Evolutionary conservation across 164 flowering plant genomes (phyloP).

Genomic region (Berberis vulgaris): DNA sequence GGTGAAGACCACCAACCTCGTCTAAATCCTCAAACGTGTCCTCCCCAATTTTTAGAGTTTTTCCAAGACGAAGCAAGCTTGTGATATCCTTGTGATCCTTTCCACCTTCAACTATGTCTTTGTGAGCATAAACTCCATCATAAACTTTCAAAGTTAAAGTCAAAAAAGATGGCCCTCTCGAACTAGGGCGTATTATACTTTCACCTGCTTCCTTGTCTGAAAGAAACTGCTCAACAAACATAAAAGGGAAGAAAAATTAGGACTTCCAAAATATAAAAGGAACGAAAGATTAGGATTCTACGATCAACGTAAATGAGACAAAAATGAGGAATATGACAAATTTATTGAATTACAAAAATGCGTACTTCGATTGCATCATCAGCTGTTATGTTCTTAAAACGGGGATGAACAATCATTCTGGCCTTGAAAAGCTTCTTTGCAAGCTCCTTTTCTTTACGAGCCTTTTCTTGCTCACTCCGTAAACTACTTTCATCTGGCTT

Average conservation of each 20-base stretch:
- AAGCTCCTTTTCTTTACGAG: constrained; percentile 81
- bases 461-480: constrained; percentile 57
- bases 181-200: constrained; percentile 87
- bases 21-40: constrained; percentile 95
- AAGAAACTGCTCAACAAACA: constrained; percentile 42
- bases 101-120: constrained; percentile 83
- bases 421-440: constrained; percentile 85
- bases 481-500: constrained; percentile 53
- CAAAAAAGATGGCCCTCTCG: constrained; percentile 75
- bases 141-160: constrained; percentile 81
- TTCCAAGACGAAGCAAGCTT: constrained; percentile 89
- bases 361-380: constrained; percentile 87
- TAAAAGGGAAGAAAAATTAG: not conserved
- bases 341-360: not conserved
- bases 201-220: constrained; percentile 90
- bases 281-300: too few relatives aligned
- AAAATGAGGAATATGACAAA: too few relatives aligned
- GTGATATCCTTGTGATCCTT: constrained; percentile 90
- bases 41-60: constrained; percentile 86
- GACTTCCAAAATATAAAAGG: not conserved
- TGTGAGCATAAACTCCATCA: constrained; percentile 94
- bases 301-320: not conserved
- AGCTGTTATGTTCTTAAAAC: constrained; percentile 83
- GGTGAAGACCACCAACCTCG: constrained; percentile 35
- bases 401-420: constrained; percentile 94